These are phyloP conservation scores for Pleurotus tuber-regium DNA, from an alignment of 768 basidiomycete genomes.

Conservation along the genomic window DNA sequence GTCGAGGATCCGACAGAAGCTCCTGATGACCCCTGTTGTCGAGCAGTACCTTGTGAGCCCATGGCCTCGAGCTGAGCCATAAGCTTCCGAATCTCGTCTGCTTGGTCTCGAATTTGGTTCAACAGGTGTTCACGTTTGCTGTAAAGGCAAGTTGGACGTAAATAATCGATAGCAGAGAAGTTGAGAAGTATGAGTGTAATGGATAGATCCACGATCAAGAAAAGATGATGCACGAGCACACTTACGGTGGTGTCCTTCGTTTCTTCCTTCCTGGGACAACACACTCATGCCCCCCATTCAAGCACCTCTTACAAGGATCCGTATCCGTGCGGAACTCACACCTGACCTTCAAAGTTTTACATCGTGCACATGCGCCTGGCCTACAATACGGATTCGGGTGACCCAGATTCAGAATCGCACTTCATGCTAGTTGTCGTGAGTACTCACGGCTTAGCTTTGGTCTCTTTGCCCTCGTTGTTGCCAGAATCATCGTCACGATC, in stretches of 20 bases:
- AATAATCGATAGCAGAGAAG: conserved; percentile 1
- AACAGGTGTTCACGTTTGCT: conserved; percentile 84
- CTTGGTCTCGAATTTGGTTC: conserved; percentile 72
- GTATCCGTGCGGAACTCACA: conserved; percentile 74
- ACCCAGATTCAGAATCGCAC: conserved; percentile 10
- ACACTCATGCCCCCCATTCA: conserved; percentile 69
- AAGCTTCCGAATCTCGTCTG: conserved; percentile 65
- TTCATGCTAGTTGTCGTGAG: not conserved
- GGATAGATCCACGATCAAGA: conserved; percentile 1
- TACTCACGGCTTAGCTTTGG: conserved; percentile 45
- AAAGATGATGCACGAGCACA: conserved; percentile 8
- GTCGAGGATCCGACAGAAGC: conserved; percentile 16
- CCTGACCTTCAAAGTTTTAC: conserved; percentile 60
- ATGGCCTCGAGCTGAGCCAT: conserved; percentile 64
- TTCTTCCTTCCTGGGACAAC: conserved; percentile 83
- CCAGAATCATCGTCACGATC: conserved; percentile 33
- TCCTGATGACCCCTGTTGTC: conserved; percentile 17
- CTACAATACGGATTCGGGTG: conserved; percentile 22
- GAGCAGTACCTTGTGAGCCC: conserved; percentile 17
- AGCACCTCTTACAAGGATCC: conserved; percentile 75
- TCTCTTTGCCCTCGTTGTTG: conserved; percentile 32
- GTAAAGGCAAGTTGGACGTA: conserved; percentile 10
- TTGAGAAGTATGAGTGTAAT: not conserved
- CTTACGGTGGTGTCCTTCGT: conserved; percentile 76
- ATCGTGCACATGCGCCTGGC: conserved; percentile 66